A percentile compares a stretch with the other conserved stretches of the same genome.
Conservation (phyloP, 768 basidiomycete species). For the Stropharia rugosoannulata region DNA sequence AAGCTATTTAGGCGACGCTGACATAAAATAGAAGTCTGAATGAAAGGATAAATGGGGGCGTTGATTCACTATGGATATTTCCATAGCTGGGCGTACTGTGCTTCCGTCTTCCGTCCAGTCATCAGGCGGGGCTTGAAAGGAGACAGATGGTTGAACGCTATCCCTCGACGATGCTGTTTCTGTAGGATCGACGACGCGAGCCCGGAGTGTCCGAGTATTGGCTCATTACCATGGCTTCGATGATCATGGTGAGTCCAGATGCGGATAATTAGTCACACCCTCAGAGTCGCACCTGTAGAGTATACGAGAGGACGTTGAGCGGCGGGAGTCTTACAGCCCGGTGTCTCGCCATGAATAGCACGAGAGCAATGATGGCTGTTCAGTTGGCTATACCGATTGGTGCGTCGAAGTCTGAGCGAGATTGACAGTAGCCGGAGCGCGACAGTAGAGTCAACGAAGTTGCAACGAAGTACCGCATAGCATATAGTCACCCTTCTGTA, state of each 20-base stretch:
- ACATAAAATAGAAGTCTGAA: not conserved
- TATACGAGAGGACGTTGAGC: no score
- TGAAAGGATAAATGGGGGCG: conserved; percentile 13
- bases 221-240: no score
- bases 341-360: conserved; percentile 44
- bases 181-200: not conserved
- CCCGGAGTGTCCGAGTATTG: not conserved
- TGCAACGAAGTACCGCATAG: no score
- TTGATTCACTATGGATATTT: not conserved
- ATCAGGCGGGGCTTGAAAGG: no score
- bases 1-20: not conserved
- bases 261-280: no score
- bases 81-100: not conserved
- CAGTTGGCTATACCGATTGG: not conserved
- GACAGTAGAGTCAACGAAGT: no score
- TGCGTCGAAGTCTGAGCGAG: not conserved
- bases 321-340: not conserved
- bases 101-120: no score
- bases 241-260: no score
- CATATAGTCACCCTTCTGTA: no score
- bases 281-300: no score
- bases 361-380: conserved; percentile 29
- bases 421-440: no score
- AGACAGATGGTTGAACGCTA: no score
- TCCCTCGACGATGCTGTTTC: not conserved